phyloP scores from a whole-genome alignment of 495 filamentous ascomycete genomes.

The Pyrenopolyporus hunteri region DNA sequence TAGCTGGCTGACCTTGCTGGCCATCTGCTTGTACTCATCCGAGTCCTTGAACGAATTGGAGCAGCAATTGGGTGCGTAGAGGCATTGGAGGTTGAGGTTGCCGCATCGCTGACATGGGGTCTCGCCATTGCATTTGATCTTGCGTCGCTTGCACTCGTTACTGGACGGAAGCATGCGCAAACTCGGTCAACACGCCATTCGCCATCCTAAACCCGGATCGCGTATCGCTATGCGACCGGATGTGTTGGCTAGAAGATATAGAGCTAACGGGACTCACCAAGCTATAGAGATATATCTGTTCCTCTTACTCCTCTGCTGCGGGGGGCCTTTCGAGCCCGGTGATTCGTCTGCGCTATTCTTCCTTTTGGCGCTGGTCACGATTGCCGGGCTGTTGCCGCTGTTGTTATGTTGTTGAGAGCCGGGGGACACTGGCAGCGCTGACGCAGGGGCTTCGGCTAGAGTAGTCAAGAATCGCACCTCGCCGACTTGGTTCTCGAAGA shows the following conservation, averaged over 20 bases:
- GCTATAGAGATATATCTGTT: conserved; percentile 88
- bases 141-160: conserved; percentile 87
- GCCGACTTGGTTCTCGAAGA: conserved; percentile 60
- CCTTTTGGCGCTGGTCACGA: conserved; percentile 46
- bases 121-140: conserved; percentile 93
- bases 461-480: conserved; percentile 58
- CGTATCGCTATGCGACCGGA: background rate
- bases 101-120: conserved; percentile 84
- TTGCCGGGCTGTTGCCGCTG: conserved; percentile 15
- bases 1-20: conserved; percentile 71
- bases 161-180: conserved; percentile 44
- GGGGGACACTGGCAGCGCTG: conserved; percentile 35
- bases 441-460: conserved; percentile 31
- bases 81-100: conserved; percentile 76
- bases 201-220: conserved; percentile 4
- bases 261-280: conserved; percentile 64
- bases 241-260: background rate
- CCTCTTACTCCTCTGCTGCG: conserved; percentile 65
- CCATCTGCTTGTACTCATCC: conserved; percentile 83
- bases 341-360: conserved; percentile 48
- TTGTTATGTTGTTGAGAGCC: conserved; percentile 39
- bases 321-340: conserved; percentile 37
- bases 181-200: background rate
- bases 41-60: conserved; percentile 80
- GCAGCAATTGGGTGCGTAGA: conserved; percentile 94